A percentile compares a stretch with the other conserved stretches of the same genome.
phyloP scores from a whole-genome alignment of 2,329 filamentous ascomycete genomes.

The Pseudogymnoascus sp. region DNA sequence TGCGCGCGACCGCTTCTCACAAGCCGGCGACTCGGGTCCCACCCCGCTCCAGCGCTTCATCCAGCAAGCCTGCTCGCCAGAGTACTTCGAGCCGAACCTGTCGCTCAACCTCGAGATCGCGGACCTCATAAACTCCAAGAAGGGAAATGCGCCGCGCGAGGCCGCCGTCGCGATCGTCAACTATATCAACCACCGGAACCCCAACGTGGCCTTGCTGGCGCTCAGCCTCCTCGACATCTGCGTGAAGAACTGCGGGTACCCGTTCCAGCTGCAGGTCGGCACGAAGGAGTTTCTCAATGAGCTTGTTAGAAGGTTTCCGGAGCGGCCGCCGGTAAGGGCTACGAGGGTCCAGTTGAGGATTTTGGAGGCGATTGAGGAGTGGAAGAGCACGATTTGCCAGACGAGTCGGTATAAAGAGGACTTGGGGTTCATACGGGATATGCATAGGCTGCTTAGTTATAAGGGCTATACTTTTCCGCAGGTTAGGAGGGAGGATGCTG shows the following conservation, averaged over 20 bases:
- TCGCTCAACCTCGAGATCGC: conserved; percentile 93
- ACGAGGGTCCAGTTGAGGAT: conserved; percentile 87
- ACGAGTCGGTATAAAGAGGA: conserved; percentile 97
- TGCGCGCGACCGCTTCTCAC: conserved; percentile 86
- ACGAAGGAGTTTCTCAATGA: conserved; percentile 99
- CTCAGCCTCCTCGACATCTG: conserved; percentile 93
- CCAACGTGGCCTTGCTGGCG: conserved; percentile 86
- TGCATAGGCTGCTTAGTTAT: conserved; percentile 91
- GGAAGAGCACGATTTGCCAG: conserved; percentile 95
- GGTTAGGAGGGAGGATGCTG: conserved; percentile 85
- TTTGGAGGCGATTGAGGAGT: conserved; percentile 94
- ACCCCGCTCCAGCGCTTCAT: conserved; percentile 93
- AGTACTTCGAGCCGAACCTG: conserved; percentile 97
- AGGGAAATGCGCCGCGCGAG: conserved; percentile 90
- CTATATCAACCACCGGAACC: conserved; percentile 94
- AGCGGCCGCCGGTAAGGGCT: conserved; percentile 78
- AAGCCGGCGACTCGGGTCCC: conserved; percentile 67
- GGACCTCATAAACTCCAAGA: conserved; percentile 95
- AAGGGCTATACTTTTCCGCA: conserved; percentile 97
- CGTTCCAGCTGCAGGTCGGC: conserved; percentile 95
- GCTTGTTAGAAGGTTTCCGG: conserved; percentile 89
- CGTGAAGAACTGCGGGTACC: conserved; percentile 99
- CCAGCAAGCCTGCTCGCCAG: conserved; percentile 88
- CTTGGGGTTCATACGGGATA: conserved; percentile 89
- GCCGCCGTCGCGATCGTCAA: conserved; percentile 87